phyloP scores from a whole-genome alignment of 768 basidiomycete genomes.

The Amanita brunnescens region DNA sequence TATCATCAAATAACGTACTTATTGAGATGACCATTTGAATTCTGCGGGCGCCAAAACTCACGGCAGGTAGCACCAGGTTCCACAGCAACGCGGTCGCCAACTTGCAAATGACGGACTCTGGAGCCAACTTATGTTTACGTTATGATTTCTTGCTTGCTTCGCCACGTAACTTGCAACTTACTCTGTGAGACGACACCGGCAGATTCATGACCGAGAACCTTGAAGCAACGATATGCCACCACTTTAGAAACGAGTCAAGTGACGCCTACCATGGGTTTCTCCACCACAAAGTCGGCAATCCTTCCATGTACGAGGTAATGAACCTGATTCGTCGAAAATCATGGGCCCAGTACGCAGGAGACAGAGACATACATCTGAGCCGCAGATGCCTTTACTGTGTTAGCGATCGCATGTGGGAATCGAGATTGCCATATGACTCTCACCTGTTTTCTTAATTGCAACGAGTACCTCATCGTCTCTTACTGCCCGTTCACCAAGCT shows the following conservation, averaged over 20 bases:
- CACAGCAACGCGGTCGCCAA: slow-evolving; percentile 84
- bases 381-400: slow-evolving; percentile 64
- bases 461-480: slow-evolving; percentile 75
- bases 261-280: slow-evolving; percentile 61
- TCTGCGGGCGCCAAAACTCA: slow-evolving; percentile 16
- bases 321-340: slow-evolving; percentile 34
- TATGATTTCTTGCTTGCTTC: background rate
- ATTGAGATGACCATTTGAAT: background rate
- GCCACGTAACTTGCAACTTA: slow-evolving; percentile 15
- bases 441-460: slow-evolving; percentile 87
- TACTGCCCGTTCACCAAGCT: slow-evolving; percentile 30
- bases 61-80: slow-evolving; percentile 88
- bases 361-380: slow-evolving; percentile 59
- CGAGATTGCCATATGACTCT: slow-evolving; percentile 13
- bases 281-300: slow-evolving; percentile 73
- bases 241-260: slow-evolving; percentile 14
- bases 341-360: background rate
- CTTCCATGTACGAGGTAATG: slow-evolving; percentile 75
- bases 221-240: background rate
- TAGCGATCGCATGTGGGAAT: background rate
- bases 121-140: slow-evolving; percentile 47
- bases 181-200: slow-evolving; percentile 70
- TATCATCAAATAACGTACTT: slow-evolving; percentile 13
- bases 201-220: slow-evolving; percentile 95
- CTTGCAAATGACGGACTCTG: slow-evolving; percentile 65